Conservation (phyloP, 306 rosid genomes). For the Citrullus mucosospermus region DNA sequence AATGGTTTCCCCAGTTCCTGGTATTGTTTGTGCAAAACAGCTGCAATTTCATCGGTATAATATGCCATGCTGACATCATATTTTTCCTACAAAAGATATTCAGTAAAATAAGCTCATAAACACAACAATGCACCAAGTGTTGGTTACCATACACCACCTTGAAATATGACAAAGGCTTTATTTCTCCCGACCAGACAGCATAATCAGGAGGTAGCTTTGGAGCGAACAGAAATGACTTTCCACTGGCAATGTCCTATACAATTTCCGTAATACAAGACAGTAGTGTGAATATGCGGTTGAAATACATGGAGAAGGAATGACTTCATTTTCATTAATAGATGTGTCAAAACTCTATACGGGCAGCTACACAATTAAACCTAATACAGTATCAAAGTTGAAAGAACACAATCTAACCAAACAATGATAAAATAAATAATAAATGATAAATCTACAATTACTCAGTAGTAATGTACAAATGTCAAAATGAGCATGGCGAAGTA, state of each 20-base stretch:
- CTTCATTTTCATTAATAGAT: neutral
- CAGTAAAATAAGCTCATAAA: constrained; percentile 14
- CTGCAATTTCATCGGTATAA: constrained; percentile 39
- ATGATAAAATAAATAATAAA: neutral
- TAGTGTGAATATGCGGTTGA: neutral
- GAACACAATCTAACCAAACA: neutral
- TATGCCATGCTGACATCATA: constrained; percentile 38
- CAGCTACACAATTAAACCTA: neutral
- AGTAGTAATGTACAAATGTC: neutral
- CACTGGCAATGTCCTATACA: constrained; percentile 54
- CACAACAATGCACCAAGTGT: neutral
- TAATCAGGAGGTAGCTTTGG: constrained; percentile 75
- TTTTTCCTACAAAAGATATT: constrained; percentile 47
- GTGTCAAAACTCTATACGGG: neutral
- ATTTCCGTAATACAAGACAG: neutral
- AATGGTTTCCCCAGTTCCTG: constrained; percentile 43
- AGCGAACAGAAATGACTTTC: constrained; percentile 56
- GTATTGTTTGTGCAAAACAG: constrained; percentile 36
- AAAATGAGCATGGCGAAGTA: neutral
- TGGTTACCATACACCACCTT: constrained; percentile 33
- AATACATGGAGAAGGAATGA: neutral
- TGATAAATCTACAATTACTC: neutral
- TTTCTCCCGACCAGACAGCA: constrained; percentile 89
- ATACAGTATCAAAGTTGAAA: neutral
- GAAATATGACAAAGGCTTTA: constrained; percentile 38